Evolutionary conservation across 2,329 filamentous ascomycete genomes (phyloP), one percentile per base, ranked within the genome.

Genomic region (Colletotrichum destructivum): DNA sequence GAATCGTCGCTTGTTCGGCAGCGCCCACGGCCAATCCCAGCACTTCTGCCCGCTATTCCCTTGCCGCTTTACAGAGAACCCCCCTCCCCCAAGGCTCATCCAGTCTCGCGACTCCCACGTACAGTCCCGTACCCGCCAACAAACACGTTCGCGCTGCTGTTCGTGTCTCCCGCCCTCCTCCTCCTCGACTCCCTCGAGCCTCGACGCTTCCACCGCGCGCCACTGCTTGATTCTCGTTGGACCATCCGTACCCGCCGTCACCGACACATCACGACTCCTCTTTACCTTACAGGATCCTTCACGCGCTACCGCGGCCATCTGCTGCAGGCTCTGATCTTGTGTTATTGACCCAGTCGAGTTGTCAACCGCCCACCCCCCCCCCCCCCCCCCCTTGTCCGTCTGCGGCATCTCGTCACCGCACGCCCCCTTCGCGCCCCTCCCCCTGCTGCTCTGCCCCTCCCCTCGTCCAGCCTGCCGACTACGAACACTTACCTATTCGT

Each of bases 1-100:
- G 64, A 71, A 69, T 74, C 73, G 75, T 78, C 75, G 76, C 73
- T 75, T 76, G 72, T 77, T 74, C 72, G 72, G 73, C 75, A 73
- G 73, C 75, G 75, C 71, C 72, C 57, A 44, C 47, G 46, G 46
- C 65, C 71, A 74, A 74, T 73, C 73, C 44, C 31, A 13, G 52
- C 52, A 42, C 52, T 26, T 42, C 52, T 46, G 23, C 46, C 64
- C 59, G 52, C 54, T 62, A 57, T 62, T 55, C 55, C 61, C 69
- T 76, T 75, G 77, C 76, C 74, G 77, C 74, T 77, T 75, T 73
- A 63, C 55, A 67, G 46, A 38, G 16, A 49, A 52, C 62, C 71
- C 42, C 1, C 2, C 31, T 7, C 31, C 31, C 7, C 31, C 26
- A 4, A 26, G 57, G 62, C 35, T 56, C 40, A 56, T 44, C 44